These are phyloP conservation scores for Colletotrichum horii DNA, from an alignment of 2,329 filamentous ascomycete genomes.

Conservation along the genomic window DNA sequence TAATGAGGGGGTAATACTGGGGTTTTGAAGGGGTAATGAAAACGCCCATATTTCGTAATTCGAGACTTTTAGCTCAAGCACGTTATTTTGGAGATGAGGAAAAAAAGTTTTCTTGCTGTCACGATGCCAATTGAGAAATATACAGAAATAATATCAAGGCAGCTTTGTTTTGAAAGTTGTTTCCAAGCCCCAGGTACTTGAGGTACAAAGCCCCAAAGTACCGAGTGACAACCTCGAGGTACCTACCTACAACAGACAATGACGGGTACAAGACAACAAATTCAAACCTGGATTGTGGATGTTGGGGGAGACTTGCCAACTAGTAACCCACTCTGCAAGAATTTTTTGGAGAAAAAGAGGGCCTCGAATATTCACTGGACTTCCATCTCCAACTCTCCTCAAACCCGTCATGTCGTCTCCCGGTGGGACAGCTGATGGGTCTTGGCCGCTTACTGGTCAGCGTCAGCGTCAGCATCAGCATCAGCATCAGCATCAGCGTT, in stretches of 20 bases:
- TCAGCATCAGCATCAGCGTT: not conserved
- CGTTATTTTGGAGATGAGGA: constrained; percentile 9
- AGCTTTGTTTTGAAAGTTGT: not conserved
- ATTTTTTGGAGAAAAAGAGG: constrained; percentile 6
- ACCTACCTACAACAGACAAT: not conserved
- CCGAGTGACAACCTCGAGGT: not conserved
- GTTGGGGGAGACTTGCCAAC: not conserved
- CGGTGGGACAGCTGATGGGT: not conserved
- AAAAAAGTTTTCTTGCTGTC: not conserved
- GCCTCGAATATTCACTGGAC: not conserved
- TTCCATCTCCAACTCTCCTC: not conserved
- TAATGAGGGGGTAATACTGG: constrained; percentile 22
- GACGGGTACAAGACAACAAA: not conserved
- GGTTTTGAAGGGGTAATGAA: constrained; percentile 22
- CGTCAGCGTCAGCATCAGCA: not conserved
- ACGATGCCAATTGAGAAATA: not conserved
- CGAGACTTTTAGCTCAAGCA: constrained; percentile 16
- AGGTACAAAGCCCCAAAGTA: not conserved
- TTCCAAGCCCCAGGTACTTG: not conserved
- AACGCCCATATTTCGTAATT: constrained; percentile 20
- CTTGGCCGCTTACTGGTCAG: not conserved
- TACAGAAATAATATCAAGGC: not conserved
- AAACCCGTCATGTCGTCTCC: not conserved
- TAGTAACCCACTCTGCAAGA: not conserved
- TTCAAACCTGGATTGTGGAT: not conserved